Percentiles rank a stretch among this genome's conserved stretches.
Evolutionary conservation across 768 basidiomycete species (phyloP).

Genomic region (Glaciozyma martinii): DNA sequence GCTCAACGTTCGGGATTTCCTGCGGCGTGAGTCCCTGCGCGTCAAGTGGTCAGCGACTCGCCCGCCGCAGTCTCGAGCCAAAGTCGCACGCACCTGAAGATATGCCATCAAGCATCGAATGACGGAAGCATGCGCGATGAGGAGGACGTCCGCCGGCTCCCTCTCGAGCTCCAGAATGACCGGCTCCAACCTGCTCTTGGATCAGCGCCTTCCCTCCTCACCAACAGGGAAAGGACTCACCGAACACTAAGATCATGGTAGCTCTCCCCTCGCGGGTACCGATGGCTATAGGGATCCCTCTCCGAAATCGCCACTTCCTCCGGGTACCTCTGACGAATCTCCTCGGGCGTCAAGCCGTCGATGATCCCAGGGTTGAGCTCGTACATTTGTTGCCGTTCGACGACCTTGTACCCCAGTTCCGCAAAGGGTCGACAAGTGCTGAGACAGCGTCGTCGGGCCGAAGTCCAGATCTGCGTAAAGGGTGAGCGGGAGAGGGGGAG

Average conservation of each 20-base stretch:
- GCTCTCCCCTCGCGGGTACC: slow-evolving; percentile 53
- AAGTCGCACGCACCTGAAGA: slow-evolving; percentile 35
- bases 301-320: slow-evolving; percentile 89
- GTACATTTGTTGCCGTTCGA: slow-evolving; percentile 91
- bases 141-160: slow-evolving; percentile 85
- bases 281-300: slow-evolving; percentile 66
- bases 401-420: slow-evolving; percentile 49
- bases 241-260: slow-evolving; percentile 72
- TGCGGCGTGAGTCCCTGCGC: slow-evolving; percentile 70
- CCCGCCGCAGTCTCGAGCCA: slow-evolving; percentile 24
- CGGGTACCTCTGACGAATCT: slow-evolving; percentile 81
- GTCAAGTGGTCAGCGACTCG: slow-evolving; percentile 29
- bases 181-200: slow-evolving; percentile 29
- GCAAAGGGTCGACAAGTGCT: slow-evolving; percentile 89
- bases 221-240: neutral
- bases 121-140: slow-evolving; percentile 71
- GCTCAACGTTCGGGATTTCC: slow-evolving; percentile 95
- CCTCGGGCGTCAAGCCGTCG: slow-evolving; percentile 82
- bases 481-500: neutral
- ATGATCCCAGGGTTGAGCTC: slow-evolving; percentile 92
- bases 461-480: slow-evolving; percentile 79
- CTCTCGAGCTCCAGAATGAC: slow-evolving; percentile 80
- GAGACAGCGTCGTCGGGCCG: slow-evolving; percentile 79
- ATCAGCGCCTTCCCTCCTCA: neutral
- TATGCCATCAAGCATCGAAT: slow-evolving; percentile 69